Conservation (phyloP, 108 stramenopile genomes). For the Asterionellopsis glacialis region DNA sequence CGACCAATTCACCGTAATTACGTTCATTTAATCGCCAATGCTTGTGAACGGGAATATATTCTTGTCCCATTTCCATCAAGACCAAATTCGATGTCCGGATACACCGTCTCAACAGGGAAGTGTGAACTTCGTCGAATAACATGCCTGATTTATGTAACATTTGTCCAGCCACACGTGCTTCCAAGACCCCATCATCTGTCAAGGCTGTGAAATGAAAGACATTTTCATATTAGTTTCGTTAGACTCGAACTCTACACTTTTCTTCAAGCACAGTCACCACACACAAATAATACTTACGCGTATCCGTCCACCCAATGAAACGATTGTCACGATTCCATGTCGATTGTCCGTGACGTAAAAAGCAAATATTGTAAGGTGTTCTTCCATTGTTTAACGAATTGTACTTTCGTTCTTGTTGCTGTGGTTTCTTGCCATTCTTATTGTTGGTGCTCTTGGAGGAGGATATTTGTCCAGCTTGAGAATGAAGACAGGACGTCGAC, state of each 20-base stretch:
- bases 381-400: slow-evolving; percentile 13
- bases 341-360: slow-evolving; percentile 83
- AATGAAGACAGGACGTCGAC: too few species aligned
- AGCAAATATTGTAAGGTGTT: slow-evolving; percentile 64
- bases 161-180: slow-evolving; percentile 89
- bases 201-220: too few species aligned
- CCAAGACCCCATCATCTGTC: slow-evolving; percentile 88
- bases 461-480: too few species aligned
- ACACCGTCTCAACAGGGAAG: slow-evolving; percentile 80
- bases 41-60: slow-evolving; percentile 87
- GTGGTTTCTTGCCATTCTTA: too few species aligned
- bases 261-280: too few species aligned
- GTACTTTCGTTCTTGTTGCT: too few species aligned
- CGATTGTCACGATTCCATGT: slow-evolving; percentile 93
- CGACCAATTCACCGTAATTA: slow-evolving; percentile 82
- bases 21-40: slow-evolving; percentile 93
- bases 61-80: slow-evolving; percentile 86
- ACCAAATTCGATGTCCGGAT: slow-evolving; percentile 73
- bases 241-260: too few species aligned
- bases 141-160: slow-evolving; percentile 68
- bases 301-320: slow-evolving; percentile 95
- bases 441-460: too few species aligned
- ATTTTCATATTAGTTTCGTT: too few species aligned
- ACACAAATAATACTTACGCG: too few species aligned
- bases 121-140: slow-evolving; percentile 82